Evolutionary conservation across 148 eudicot species (phyloP), one percentile per base, ranked within the genome.

Genomic region (Camellia lanceoleosa): DNA sequence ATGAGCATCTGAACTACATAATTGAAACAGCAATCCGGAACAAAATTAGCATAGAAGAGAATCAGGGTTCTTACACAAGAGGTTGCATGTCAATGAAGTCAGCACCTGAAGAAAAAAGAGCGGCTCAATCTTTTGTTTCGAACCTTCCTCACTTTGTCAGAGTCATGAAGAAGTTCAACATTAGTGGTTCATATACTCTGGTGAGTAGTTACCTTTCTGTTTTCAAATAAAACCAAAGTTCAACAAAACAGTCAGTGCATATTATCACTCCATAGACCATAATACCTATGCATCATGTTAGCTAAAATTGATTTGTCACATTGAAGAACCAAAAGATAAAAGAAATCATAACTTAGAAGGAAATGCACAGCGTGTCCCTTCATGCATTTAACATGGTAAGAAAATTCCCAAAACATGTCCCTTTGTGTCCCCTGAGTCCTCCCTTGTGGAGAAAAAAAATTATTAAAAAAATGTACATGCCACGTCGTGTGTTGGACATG

Each of bases 101-200:
- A 7, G 90, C 86, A 78, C 91, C 91, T 66, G 89, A 92, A 80
- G 97, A 95, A 82, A 85, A 90, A 87, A 80, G 87, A 75, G 96
- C 91, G 56, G 94, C 93, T 54, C 84, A 87, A 71, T 84, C 88
- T 88, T 90, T 95, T 77, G 82, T 91, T 69, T 93, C 98, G 41
- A 84, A 65, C 67, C 88, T 86, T 70, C 97, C 98, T 23, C 89
- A 91, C 86, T 95, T 95, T 86, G 92, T 92, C 71, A 84, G 89
- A 81, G 87, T 90, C 79, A 93, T 95, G 98, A 91, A 89, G 65
- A 85, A 85, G 83, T 93, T 93, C 79, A 90, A 93, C 82, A 81
- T 92, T 79, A 87, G 87, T 81, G 92, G 91, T 77, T 90, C 88
- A 13, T 90, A 84, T 86, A 93, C 96, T 11, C 81, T 95, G 92